Evolutionary conservation across 208 protist genomes (phyloP).

Genomic region (Leishmania tropica): DNA sequence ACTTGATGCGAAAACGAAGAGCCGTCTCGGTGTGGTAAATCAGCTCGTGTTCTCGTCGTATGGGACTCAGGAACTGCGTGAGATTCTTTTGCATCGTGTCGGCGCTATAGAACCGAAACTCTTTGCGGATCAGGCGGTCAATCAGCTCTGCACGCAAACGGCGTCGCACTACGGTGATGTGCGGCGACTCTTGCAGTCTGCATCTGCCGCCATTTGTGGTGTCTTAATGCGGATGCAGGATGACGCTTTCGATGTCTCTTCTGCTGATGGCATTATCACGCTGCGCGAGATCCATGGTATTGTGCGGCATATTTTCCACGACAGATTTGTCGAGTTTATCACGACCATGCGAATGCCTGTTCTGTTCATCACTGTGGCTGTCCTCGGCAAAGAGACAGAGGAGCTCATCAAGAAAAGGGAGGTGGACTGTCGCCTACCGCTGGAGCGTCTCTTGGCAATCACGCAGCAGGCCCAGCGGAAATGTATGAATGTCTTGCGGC

Average conservation of each 20-base stretch:
- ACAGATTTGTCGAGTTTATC: constrained; percentile 89
- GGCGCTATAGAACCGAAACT: constrained; percentile 65
- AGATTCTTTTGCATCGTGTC: constrained; percentile 71
- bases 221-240: constrained; percentile 83
- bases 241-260: constrained; percentile 16
- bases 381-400: constrained; percentile 75
- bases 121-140: constrained; percentile 81
- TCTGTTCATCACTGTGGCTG: constrained; percentile 69
- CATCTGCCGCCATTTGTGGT: constrained; percentile 81
- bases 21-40: constrained; percentile 80
- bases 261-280: constrained; percentile 64
- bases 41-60: constrained; percentile 87
- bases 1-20: constrained; percentile 85
- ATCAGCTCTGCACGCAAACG: constrained; percentile 83
- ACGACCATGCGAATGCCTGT: constrained; percentile 65
- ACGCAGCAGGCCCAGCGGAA: constrained; percentile 43
- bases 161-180: constrained; percentile 91
- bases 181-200: constrained; percentile 82
- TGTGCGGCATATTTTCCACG: constrained; percentile 87
- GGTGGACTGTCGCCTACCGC: constrained; percentile 53
- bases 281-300: constrained; percentile 78
- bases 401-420: constrained; percentile 45
- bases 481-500: constrained; percentile 19
- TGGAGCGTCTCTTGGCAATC: constrained; percentile 59
- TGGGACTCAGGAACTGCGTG: constrained; percentile 66